Evolutionary conservation across 495 filamentous ascomycete genomes (phyloP).

Genomic region (Trichoderma erinaceum): DNA sequence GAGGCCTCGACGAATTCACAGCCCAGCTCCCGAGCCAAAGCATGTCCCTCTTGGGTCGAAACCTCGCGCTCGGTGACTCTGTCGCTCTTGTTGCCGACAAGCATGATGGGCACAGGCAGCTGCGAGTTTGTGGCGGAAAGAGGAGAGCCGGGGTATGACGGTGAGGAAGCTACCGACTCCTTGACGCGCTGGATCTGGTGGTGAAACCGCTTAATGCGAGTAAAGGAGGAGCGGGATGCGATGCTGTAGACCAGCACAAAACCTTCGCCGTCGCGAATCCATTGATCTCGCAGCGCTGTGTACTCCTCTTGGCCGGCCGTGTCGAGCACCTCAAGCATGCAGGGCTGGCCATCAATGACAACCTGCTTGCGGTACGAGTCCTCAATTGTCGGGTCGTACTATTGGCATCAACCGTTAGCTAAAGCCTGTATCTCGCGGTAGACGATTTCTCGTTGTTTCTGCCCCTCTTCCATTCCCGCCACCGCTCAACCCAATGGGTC

Average conservation of each 20-base stretch:
- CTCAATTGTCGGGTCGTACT: conserved; percentile 97
- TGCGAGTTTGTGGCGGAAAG: conserved; percentile 45
- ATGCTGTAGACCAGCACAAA: conserved; percentile 98
- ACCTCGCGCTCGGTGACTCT: conserved; percentile 92
- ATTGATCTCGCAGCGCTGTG: conserved; percentile 92
- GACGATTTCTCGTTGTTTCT: background rate
- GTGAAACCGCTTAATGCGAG: conserved; percentile 90
- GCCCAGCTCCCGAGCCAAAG: conserved; percentile 81
- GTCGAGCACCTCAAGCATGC: conserved; percentile 98
- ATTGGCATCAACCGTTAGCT: conserved; percentile 23
- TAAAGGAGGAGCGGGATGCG: conserved; percentile 89
- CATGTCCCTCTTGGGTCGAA: conserved; percentile 91
- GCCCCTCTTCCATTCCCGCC: background rate
- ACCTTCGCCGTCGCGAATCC: conserved; percentile 96
- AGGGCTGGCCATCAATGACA: conserved; percentile 91
- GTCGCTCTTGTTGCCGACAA: conserved; percentile 98
- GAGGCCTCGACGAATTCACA: conserved; percentile 98
- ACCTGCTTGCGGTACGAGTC: conserved; percentile 97
- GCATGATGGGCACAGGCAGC: conserved; percentile 85
- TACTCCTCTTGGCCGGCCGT: conserved; percentile 99
- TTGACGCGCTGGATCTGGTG: conserved; percentile 96
- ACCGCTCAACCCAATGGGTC: background rate
- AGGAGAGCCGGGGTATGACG: conserved; percentile 58
- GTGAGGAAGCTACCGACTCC: conserved; percentile 79
- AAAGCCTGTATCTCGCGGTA: background rate